Evolutionary conservation across 805 yeast genomes (phyloP), one percentile per base, ranked within the genome.

Genomic region (Suhomyces kilbournensis): DNA sequence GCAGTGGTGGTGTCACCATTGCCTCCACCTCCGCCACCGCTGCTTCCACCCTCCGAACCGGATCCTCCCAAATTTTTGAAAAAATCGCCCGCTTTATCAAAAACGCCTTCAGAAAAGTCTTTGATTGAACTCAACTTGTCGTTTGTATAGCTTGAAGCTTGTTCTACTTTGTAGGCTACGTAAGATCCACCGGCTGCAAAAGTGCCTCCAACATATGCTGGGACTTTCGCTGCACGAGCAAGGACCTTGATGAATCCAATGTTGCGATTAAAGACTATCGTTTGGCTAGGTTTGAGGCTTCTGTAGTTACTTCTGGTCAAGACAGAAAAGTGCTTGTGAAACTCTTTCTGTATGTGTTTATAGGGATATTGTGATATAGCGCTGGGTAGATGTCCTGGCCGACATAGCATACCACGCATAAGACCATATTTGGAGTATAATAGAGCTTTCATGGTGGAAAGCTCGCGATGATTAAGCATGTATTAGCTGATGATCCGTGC

Each of bases 121-220:
- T 81, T 81, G 23, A 86, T 74, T 53, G 82, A 75, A 7, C 77
- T 75, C 43, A 93, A 60, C 62, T 83, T 82, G 54, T 88, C 96
- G 50, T 77, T 77, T 0, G 97, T 82, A 60, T 80, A 89, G 38
- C 67, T 75, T 0, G 89, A 78, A 1, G 96, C 96, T 68, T 93
- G 96, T 49, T 91, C 96, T 8, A 92, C 88, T 67, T 94, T 93
- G 68, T 92, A 92, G 17, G 92, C 90, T 47, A 93, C 85, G 65
- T 91, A 94, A 2, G 96, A 86, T 0, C 97, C 96, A 7, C 96
- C 97, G 9, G 97, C 98, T 2, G 96, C 97, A 34, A 91, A 69
- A 0, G 96, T 91, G 7, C 96, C 92, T 1, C 97, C 98, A 0
- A 91, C 72, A 56, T 86, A 86, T 0, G 90, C 93, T 0, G 97